A percentile compares a stretch with the other conserved stretches of the same genome.
These are phyloP conservation scores for Vanrija sp. DNA, from an alignment of 1,284 basidiomycete species.

Conservation along the genomic window DNA sequence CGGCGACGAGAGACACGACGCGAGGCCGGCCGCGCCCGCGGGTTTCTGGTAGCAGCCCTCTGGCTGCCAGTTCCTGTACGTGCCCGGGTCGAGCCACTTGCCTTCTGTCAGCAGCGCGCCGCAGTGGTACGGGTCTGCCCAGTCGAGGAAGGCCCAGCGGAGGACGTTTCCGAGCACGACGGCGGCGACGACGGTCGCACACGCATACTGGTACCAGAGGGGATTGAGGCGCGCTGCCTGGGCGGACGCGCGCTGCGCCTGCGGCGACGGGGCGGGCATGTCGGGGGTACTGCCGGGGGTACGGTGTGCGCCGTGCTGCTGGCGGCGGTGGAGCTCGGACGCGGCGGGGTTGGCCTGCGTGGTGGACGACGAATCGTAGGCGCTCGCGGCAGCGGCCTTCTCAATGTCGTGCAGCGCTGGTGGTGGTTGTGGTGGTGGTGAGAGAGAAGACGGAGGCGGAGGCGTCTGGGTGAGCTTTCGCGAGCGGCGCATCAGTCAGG, in stretches of 20 bases:
- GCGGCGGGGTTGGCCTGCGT: too few relatives aligned
- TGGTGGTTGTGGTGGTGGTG: too few relatives aligned
- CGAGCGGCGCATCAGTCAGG: background rate
- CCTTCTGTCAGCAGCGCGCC: slow-evolving; percentile 64
- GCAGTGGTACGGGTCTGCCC: slow-evolving; percentile 67
- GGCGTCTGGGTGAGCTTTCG: background rate
- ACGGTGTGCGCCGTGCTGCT: too few relatives aligned
- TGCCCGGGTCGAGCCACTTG: slow-evolving; percentile 67
- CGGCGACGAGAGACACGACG: slow-evolving; percentile 25
- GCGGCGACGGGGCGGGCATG: too few relatives aligned
- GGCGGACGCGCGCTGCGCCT: too few relatives aligned
- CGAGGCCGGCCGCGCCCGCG: slow-evolving; percentile 15
- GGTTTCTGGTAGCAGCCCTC: slow-evolving; percentile 55
- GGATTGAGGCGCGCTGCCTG: slow-evolving; percentile 38
- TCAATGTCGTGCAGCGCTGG: too few relatives aligned
- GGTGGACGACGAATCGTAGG: too few relatives aligned
- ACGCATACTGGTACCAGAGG: slow-evolving; percentile 49
- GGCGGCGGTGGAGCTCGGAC: too few relatives aligned
- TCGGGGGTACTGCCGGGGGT: too few relatives aligned
- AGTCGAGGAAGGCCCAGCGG: slow-evolving; percentile 55
- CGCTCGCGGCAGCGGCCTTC: too few relatives aligned
- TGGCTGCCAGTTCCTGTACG: slow-evolving; percentile 73
- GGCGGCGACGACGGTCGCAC: slow-evolving; percentile 44
- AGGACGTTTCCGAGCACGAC: slow-evolving; percentile 45
- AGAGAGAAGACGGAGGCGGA: background rate